Conservation (phyloP, 192 early-diverging fungal genomes). For the Coemansia sp. region DNA sequence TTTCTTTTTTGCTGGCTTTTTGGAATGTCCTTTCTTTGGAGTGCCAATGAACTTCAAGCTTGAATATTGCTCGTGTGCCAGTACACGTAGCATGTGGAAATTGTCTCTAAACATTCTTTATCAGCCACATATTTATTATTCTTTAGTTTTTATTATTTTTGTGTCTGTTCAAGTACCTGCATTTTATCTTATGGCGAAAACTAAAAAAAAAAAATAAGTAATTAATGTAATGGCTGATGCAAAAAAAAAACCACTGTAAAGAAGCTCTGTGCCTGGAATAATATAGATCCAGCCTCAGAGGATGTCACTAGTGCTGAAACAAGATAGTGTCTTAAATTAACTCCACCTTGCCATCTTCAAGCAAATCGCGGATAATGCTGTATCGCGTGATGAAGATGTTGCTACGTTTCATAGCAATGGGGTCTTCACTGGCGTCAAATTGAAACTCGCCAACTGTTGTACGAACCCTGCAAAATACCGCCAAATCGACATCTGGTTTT, state of each 20-base stretch:
- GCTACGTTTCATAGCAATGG: constrained; percentile 48
- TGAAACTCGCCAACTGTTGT: constrained; percentile 48
- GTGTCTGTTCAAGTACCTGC: no score
- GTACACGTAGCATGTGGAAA: not conserved
- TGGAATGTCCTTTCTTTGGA: no score
- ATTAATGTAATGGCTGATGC: not conserved
- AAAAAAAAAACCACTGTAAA: not conserved
- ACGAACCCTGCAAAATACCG: constrained; percentile 50
- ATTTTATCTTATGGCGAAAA: no score
- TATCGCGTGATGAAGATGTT: constrained; percentile 53
- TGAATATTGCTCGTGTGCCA: no score
- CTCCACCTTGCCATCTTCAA: constrained; percentile 48
- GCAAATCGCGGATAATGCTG: constrained; percentile 45
- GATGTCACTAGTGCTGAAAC: no score
- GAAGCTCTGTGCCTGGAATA: no score
- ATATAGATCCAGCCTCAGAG: no score
- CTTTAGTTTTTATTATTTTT: constrained; percentile 1
- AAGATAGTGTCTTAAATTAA: constrained; percentile 21
- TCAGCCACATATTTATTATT: no score
- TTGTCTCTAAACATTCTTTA: no score
- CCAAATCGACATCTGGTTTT: constrained; percentile 40
- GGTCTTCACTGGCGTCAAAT: constrained; percentile 49
- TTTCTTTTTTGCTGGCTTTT: no score
- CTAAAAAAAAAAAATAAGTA: no score
- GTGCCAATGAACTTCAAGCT: no score